These are phyloP conservation scores for Candida manassasensis DNA, from an alignment of 805 yeast genomes.

Conservation along the genomic window DNA sequence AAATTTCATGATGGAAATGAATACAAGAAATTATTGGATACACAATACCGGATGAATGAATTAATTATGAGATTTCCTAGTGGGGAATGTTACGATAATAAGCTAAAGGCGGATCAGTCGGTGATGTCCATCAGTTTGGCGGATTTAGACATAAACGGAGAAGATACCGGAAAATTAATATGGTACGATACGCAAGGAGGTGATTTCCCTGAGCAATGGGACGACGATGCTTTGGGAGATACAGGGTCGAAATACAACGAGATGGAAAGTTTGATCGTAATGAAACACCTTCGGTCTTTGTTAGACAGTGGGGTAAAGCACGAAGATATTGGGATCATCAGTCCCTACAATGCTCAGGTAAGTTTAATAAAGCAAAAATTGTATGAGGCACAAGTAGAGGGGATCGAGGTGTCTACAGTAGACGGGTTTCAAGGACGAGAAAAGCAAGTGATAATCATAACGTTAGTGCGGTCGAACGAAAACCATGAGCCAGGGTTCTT, in stretches of 20 bases:
- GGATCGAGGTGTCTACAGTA: constrained; percentile 78
- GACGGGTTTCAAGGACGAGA: constrained; percentile 98
- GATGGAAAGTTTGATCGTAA: constrained; percentile 63
- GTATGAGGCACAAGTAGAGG: constrained; percentile 16
- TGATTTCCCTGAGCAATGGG: constrained; percentile 58
- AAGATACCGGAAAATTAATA: constrained; percentile 53
- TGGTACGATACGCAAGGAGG: constrained; percentile 97
- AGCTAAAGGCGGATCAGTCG: constrained; percentile 56
- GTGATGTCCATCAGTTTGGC: constrained; percentile 49
- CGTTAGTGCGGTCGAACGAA: constrained; percentile 79
- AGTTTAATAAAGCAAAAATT: constrained; percentile 45
- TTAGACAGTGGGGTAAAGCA: constrained; percentile 48
- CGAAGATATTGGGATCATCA: constrained; percentile 71
- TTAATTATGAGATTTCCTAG: constrained; percentile 79
- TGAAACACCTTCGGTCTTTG: constrained; percentile 51
- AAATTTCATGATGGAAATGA: constrained; percentile 34
- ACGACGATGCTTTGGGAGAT: constrained; percentile 19
- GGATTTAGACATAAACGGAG: constrained; percentile 47
- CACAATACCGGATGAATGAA: constrained; percentile 85
- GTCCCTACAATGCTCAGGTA: constrained; percentile 91
- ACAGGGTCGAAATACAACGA: constrained; percentile 70
- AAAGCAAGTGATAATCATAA: constrained; percentile 76
- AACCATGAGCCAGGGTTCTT: constrained; percentile 73
- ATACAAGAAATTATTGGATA: constrained; percentile 57
- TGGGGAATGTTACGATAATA: constrained; percentile 53